A percentile compares a stretch with the other conserved stretches of the same genome.
These are phyloP conservation scores for Aspergillus costaricaensis DNA, from an alignment of 2,329 filamentous ascomycete species.

Conservation along the genomic window DNA sequence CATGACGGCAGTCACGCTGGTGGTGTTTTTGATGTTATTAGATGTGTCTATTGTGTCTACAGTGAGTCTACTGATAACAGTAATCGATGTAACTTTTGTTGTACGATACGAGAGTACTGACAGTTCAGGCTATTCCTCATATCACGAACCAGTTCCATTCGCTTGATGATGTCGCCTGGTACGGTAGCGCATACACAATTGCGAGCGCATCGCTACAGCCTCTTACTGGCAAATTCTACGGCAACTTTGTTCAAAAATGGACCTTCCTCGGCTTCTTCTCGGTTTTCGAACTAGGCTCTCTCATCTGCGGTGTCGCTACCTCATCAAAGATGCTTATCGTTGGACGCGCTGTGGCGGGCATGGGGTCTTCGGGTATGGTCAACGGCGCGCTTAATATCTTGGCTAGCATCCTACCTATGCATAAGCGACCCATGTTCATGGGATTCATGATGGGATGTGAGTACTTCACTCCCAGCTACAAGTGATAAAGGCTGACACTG, in stretches of 20 bases:
- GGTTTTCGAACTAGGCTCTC: constrained; percentile 34
- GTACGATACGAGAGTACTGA: not conserved
- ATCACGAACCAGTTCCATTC: constrained; percentile 49
- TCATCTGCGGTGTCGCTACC: constrained; percentile 14
- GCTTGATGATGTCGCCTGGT: constrained; percentile 40
- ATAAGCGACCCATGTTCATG: constrained; percentile 9
- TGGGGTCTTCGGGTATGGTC: constrained; percentile 13
- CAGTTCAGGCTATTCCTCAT: constrained; percentile 46
- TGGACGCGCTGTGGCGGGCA: constrained; percentile 10
- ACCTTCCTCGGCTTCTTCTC: constrained; percentile 32
- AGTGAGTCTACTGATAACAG: constrained; percentile 26
- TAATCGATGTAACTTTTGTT: not conserved
- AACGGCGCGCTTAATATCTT: constrained; percentile 16
- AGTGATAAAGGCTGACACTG: not conserved
- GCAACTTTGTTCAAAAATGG: constrained; percentile 11
- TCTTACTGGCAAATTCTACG: constrained; percentile 16
- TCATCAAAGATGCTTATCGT: constrained; percentile 15
- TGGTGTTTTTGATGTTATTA: constrained; percentile 52
- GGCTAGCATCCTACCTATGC: constrained; percentile 7
- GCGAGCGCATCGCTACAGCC: constrained; percentile 12
- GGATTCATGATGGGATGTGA: not conserved
- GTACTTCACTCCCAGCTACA: not conserved
- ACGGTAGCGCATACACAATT: constrained; percentile 45
- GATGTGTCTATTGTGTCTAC: constrained; percentile 59
- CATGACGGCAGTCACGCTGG: constrained; percentile 44